Conservation (phyloP, 352 stramenopile species). For the Phytophthora syringae region DNA sequence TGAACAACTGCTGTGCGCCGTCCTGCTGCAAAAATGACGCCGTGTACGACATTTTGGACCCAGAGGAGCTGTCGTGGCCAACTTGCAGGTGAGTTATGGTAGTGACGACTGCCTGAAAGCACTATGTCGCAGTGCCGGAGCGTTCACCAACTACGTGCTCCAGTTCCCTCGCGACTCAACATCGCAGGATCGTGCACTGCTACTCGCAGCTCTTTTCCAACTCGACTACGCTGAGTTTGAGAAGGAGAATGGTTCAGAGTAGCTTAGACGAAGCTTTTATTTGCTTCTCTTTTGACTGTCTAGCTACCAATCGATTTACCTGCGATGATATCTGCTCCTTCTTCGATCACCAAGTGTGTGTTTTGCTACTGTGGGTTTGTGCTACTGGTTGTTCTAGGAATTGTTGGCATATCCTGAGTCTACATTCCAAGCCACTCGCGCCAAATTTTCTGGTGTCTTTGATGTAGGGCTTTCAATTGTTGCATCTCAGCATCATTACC, state of each 20-base stretch:
- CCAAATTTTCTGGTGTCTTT: not conserved
- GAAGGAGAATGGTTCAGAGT: conserved; percentile 6
- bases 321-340: too few species aligned
- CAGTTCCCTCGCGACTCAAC: conserved; percentile 66
- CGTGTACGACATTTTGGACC: conserved; percentile 72
- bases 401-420: not conserved
- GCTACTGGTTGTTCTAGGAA: too few species aligned
- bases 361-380: too few species aligned
- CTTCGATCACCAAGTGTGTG: too few species aligned
- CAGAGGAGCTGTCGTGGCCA: conserved; percentile 51
- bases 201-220: conserved; percentile 66
- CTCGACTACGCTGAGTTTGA: conserved; percentile 73
- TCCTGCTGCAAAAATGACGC: conserved; percentile 71
- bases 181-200: conserved; percentile 55
- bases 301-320: too few species aligned
- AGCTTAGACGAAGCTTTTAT: not conserved
- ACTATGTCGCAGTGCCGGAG: conserved; percentile 44
- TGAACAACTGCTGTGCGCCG: conserved; percentile 77
- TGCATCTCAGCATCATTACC: conserved; percentile 18
- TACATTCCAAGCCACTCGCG: not conserved
- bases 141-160: conserved; percentile 68
- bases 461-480: not conserved
- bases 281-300: conserved; percentile 1
- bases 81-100: conserved; percentile 65
- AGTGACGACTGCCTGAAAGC: conserved; percentile 29